These are phyloP conservation scores for Xylariales sp. DNA, from an alignment of 2,329 filamentous ascomycete species.

Conservation along the genomic window DNA sequence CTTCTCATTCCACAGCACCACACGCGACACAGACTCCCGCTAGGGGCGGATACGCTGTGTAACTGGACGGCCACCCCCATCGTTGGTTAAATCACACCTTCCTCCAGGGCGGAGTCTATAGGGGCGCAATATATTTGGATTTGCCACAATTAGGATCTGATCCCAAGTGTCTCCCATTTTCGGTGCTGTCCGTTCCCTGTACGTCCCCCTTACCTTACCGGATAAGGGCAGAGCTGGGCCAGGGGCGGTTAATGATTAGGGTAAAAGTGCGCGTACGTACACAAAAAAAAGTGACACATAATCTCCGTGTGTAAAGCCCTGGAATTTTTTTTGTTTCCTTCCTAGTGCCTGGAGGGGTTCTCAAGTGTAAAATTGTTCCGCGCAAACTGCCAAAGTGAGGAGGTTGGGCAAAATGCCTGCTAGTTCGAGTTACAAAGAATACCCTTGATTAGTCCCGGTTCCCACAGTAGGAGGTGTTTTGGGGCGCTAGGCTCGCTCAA, in stretches of 20 bases:
- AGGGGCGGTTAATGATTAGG: conserved; percentile 5
- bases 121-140: neutral
- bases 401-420: no score
- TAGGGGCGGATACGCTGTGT: no score
- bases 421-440: no score
- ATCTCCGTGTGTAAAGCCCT: neutral
- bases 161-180: conserved; percentile 3
- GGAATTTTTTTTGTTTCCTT: neutral
- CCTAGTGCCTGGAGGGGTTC: neutral
- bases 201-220: neutral
- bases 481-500: no score
- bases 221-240: conserved; percentile 9
- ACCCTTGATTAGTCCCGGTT: no score
- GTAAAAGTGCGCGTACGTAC: conserved; percentile 1
- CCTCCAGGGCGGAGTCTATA: no score
- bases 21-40: conserved; percentile 1
- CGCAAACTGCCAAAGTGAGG: no score
- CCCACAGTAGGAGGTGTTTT: no score
- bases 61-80: no score
- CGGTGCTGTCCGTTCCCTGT: neutral
- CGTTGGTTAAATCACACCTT: no score
- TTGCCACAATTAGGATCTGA: neutral
- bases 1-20: neutral
- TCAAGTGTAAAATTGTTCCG: neutral
- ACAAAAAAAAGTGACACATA: neutral